phyloP scores from a whole-genome alignment of 2,329 filamentous ascomycete species.

The Lecanicillium sp. region DNA sequence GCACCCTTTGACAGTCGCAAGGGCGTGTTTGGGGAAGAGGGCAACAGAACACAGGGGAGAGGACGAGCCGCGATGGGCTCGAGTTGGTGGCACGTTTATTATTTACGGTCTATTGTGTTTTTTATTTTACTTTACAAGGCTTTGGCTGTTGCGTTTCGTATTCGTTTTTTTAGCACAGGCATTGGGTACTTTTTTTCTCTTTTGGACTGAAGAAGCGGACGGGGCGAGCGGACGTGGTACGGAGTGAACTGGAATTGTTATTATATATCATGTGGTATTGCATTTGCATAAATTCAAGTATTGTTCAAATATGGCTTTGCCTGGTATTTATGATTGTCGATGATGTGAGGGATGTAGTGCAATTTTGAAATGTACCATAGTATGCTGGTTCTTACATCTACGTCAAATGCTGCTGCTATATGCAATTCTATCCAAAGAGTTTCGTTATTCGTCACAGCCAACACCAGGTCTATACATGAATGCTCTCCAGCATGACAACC shows the following conservation, averaged over 20 bases:
- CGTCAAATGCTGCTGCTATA: no score
- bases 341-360: no score
- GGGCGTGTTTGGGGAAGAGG: conserved; percentile 4
- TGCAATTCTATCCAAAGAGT: background rate
- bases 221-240: background rate
- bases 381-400: no score
- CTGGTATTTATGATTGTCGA: no score
- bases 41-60: conserved; percentile 9
- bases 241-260: background rate
- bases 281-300: conserved; percentile 11
- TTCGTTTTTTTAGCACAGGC: conserved; percentile 6
- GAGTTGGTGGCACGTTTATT: conserved; percentile 7
- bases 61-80: conserved; percentile 2
- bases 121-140: conserved; percentile 3
- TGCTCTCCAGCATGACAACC: conserved; percentile 30
- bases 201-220: conserved; percentile 2
- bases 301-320: background rate
- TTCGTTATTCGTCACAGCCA: background rate
- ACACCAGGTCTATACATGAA: conserved; percentile 23
- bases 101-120: conserved; percentile 4
- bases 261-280: conserved; percentile 10
- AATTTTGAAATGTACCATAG: no score
- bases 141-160: conserved; percentile 2
- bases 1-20: background rate
- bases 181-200: conserved; percentile 9